phyloP scores from a whole-genome alignment of 192 early-diverging fungal genomes.

The Entophlyctis luteolus region DNA sequence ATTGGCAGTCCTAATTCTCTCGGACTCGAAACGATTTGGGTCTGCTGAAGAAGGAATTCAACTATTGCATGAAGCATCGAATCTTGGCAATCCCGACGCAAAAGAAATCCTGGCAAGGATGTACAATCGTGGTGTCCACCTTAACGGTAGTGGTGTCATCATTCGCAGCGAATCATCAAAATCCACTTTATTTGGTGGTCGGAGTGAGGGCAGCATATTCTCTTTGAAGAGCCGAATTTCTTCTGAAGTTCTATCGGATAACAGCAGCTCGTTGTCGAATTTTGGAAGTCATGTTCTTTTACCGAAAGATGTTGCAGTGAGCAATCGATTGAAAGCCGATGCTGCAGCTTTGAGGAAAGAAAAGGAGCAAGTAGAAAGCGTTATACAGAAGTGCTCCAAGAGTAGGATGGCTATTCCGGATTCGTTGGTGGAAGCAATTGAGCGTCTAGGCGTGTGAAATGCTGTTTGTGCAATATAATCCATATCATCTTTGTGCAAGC shows the following conservation, averaged over 20 bases:
- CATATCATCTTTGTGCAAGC: too few species aligned
- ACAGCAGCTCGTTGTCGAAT: too few species aligned
- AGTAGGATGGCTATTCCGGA: neutral
- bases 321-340: neutral
- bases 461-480: neutral
- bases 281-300: too few species aligned
- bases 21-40: neutral
- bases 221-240: constrained; percentile 6
- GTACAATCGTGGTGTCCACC: constrained; percentile 14
- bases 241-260: too few species aligned
- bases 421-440: neutral
- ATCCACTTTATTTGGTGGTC: neutral
- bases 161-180: too few species aligned
- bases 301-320: neutral
- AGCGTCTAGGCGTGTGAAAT: neutral
- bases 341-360: neutral
- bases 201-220: neutral
- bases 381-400: constrained; percentile 8
- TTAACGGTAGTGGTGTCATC: constrained; percentile 2
- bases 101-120: constrained; percentile 11
- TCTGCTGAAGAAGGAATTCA: constrained; percentile 11
- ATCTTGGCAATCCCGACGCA: constrained; percentile 8
- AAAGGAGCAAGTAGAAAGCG: constrained; percentile 6
- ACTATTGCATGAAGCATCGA: neutral
- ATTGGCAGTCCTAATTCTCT: neutral